These are phyloP conservation scores for Elongisporangium prolatum DNA, from an alignment of 352 stramenopile genomes.

Conservation along the genomic window DNA sequence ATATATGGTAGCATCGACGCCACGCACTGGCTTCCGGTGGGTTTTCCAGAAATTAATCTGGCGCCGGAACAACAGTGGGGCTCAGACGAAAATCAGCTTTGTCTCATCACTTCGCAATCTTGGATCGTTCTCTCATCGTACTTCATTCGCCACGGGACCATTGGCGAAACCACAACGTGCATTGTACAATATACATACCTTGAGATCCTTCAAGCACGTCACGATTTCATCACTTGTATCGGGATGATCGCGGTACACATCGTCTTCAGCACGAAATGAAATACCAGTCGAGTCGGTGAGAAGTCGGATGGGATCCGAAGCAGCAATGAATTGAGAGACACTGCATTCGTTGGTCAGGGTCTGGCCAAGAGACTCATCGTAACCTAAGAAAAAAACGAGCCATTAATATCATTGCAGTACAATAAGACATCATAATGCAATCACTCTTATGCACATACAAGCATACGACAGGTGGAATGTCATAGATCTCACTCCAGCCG, in stretches of 20 bases:
- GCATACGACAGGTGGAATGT: conserved; percentile 39
- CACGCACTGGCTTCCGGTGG: conserved; percentile 83
- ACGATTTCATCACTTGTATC: conserved; percentile 81
- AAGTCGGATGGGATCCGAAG: conserved; percentile 93
- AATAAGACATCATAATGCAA: not conserved
- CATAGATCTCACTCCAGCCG: conserved; percentile 78
- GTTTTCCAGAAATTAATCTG: conserved; percentile 89
- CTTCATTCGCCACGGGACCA: not conserved
- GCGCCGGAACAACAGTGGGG: conserved; percentile 83
- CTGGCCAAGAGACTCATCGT: conserved; percentile 89
- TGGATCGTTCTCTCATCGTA: conserved; percentile 19
- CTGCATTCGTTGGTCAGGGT: conserved; percentile 81
- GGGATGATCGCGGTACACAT: conserved; percentile 78
- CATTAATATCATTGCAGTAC: conserved; percentile 4
- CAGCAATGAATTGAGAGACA: conserved; percentile 85
- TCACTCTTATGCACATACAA: conserved; percentile 7
- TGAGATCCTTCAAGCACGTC: conserved; percentile 87
- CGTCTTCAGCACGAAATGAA: conserved; percentile 79
- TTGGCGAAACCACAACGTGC: not conserved
- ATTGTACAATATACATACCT: conserved; percentile 41
- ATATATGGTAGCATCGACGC: conserved; percentile 39
- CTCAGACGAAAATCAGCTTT: conserved; percentile 82
- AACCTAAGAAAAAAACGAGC: conserved; percentile 46
- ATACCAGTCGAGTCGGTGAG: conserved; percentile 94
- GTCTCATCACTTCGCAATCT: conserved; percentile 46